Evolutionary conservation across 495 filamentous ascomycete species (phyloP).

Genomic region (Annulohypoxylon stygium): DNA sequence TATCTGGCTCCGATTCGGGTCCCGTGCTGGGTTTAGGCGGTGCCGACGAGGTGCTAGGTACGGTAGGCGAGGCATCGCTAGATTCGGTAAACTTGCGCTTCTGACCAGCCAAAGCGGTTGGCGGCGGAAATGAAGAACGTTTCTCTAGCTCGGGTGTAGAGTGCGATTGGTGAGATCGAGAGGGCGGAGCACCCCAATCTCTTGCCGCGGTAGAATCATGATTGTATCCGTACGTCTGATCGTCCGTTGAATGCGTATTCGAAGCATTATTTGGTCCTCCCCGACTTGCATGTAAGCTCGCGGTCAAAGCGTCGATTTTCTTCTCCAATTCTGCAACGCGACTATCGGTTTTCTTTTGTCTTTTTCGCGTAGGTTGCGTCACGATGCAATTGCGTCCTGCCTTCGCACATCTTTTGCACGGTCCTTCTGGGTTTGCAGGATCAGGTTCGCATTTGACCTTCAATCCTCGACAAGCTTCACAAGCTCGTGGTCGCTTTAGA

Average conservation of each 20-base stretch:
- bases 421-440: slow-evolving; percentile 68
- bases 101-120: slow-evolving; percentile 57
- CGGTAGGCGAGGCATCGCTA: slow-evolving; percentile 35
- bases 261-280: slow-evolving; percentile 37
- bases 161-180: slow-evolving; percentile 45
- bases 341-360: slow-evolving; percentile 93
- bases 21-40: slow-evolving; percentile 11
- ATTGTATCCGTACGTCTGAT: slow-evolving; percentile 46
- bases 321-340: slow-evolving; percentile 93
- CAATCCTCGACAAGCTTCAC: slow-evolving; percentile 88
- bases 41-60: slow-evolving; percentile 23
- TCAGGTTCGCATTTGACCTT: slow-evolving; percentile 93
- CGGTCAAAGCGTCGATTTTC: slow-evolving; percentile 91
- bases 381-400: slow-evolving; percentile 83
- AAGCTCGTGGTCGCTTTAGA: slow-evolving; percentile 86
- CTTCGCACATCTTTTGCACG: slow-evolving; percentile 90
- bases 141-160: slow-evolving; percentile 42
- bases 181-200: slow-evolving; percentile 48
- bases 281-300: slow-evolving; percentile 73
- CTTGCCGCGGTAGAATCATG: slow-evolving; percentile 23
- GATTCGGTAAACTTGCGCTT: slow-evolving; percentile 62
- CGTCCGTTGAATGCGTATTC: slow-evolving; percentile 43
- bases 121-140: slow-evolving; percentile 46
- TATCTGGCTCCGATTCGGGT: slow-evolving; percentile 65
- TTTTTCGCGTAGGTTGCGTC: slow-evolving; percentile 84